Evolutionary conservation across 2,329 filamentous ascomycete genomes (phyloP).

Genomic region (Zymoseptoria pseudotritici): DNA sequence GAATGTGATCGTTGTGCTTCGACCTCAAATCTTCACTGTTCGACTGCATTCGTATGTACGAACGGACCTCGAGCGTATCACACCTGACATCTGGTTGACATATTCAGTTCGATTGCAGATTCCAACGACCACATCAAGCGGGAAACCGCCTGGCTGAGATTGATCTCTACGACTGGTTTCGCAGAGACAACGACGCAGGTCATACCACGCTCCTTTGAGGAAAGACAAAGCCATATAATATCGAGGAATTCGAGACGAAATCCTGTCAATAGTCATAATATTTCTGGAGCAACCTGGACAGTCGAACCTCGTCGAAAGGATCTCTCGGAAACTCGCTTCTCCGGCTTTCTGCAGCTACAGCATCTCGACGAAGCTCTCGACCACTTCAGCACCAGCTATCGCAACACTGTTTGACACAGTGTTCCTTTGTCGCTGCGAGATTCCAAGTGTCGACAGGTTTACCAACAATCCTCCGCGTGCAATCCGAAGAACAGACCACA

Average conservation of each 20-base stretch:
- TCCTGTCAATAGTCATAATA: not conserved
- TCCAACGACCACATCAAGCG: not conserved
- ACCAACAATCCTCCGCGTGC: not conserved
- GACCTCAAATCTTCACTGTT: not conserved
- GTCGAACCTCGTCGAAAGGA: not conserved
- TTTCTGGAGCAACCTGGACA: not conserved
- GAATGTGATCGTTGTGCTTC: not conserved
- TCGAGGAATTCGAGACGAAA: not conserved
- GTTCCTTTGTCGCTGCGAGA: not conserved
- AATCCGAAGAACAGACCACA: not conserved
- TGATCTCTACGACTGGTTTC: not conserved
- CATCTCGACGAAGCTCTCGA: slow-evolving; percentile 1
- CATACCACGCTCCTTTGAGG: too few species aligned
- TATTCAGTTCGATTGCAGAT: not conserved
- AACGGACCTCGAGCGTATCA: not conserved
- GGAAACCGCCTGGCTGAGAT: not conserved
- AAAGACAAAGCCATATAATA: too few species aligned
- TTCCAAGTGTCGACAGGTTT: not conserved
- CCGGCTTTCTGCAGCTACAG: not conserved
- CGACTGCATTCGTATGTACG: not conserved
- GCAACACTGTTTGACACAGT: not conserved
- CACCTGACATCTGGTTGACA: too few species aligned
- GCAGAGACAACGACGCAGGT: not conserved
- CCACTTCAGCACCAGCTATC: not conserved
- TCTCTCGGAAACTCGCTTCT: not conserved